Evolutionary conservation across 2,329 filamentous ascomycete genomes (phyloP).

Genomic region (Cercospora nicotianae): DNA sequence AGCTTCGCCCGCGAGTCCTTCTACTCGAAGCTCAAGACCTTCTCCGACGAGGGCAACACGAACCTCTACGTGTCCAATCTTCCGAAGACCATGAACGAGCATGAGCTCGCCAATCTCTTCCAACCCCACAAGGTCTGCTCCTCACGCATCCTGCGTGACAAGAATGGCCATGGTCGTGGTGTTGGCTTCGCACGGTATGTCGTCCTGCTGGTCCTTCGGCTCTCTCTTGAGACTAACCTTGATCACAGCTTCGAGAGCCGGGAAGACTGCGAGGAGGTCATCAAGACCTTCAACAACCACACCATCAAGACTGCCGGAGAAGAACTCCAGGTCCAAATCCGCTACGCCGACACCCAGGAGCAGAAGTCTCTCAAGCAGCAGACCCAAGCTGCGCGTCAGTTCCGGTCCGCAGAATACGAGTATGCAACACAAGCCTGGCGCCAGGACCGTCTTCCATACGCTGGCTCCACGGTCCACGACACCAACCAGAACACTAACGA

Average conservation of each 20-base stretch:
- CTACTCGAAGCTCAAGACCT: conserved; percentile 92
- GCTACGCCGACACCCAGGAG: conserved; percentile 93
- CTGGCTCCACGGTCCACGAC: conserved; percentile 27
- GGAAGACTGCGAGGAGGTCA: conserved; percentile 85
- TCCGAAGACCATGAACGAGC: conserved; percentile 86
- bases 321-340: conserved; percentile 84
- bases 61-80: conserved; percentile 98
- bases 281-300: conserved; percentile 78
- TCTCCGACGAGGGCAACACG: conserved; percentile 84
- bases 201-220: conserved; percentile 4
- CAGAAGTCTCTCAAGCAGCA: conserved; percentile 97
- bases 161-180: conserved; percentile 87
- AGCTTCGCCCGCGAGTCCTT: conserved; percentile 98
- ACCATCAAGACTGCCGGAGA: conserved; percentile 61
- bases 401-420: conserved; percentile 88
- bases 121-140: conserved; percentile 81
- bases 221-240: conserved; percentile 21
- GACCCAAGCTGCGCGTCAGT: conserved; percentile 90
- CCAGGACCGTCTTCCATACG: conserved; percentile 35
- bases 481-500: conserved; percentile 37
- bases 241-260: conserved; percentile 76
- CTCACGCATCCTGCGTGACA: conserved; percentile 91
- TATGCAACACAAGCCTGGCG: conserved; percentile 38
- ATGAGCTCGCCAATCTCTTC: conserved; percentile 77
- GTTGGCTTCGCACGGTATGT: conserved; percentile 93